These are phyloP conservation scores for Spergularia marina DNA, from an alignment of 148 eudicot genomes.

Conservation along the genomic window DNA sequence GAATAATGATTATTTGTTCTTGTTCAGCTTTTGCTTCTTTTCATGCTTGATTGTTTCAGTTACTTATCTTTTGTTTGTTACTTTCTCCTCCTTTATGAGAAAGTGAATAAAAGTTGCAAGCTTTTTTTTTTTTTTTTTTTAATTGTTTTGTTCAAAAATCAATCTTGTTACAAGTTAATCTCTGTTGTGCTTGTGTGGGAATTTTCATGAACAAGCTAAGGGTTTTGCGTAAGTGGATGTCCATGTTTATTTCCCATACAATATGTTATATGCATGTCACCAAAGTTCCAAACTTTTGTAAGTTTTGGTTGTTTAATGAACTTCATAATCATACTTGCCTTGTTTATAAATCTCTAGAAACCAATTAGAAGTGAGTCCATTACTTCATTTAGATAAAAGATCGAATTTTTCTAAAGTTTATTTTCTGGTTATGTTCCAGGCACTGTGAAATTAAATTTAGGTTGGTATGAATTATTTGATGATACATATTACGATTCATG, in stretches of 20 bases:
- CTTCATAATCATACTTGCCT: too few species aligned
- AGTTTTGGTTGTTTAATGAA: too few species aligned
- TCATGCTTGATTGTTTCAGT: neutral
- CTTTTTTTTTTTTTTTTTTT: conserved; percentile 11
- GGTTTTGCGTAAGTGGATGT: neutral
- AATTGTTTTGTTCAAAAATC: neutral
- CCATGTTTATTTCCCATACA: too few species aligned
- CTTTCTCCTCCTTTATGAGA: neutral
- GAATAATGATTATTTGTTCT: neutral
- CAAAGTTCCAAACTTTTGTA: too few species aligned
- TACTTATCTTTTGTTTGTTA: neutral
- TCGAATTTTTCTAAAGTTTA: conserved; percentile 3
- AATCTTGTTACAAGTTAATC: neutral
- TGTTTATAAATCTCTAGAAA: too few species aligned
- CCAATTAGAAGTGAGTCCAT: too few species aligned
- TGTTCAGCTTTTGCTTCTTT: neutral
- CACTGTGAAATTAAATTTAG: too few species aligned
- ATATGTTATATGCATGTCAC: too few species aligned
- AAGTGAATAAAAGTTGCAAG: conserved; percentile 8
- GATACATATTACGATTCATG: too few species aligned
- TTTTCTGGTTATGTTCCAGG: too few species aligned
- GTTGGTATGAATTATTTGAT: too few species aligned
- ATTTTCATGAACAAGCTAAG: neutral
- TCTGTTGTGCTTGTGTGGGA: neutral
- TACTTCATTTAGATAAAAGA: neutral